Base-by-base conservation (phyloP, 176 grass and related monocot species). In the Neostapfia colusana region DNA sequence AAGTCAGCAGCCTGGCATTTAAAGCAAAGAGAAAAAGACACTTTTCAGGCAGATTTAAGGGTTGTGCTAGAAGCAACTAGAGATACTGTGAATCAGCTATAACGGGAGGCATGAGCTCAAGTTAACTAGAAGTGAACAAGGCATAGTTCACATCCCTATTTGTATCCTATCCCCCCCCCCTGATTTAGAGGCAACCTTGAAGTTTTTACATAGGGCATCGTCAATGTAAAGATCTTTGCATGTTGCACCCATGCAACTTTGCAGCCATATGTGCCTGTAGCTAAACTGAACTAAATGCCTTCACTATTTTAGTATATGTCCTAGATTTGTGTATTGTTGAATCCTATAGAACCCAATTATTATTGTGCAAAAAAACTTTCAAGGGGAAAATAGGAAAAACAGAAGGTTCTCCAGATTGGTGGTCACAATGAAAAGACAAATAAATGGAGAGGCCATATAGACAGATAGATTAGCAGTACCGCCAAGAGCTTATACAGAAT, bases 401-500 rank as follows among this genome's bases (percentile, higher is more conserved):
- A 70, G 11, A 57, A 48, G 23, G 46, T 40, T 74, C 50, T 31
- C 39, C 1, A 36, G 2, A 49, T 71, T 78, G 64, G 9, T n/a
- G 74, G 56, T 57, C 11, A 59, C 35, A 11, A 28, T 31, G 68
- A 13, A 78, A 4, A 70, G 31, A 43, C n/a, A n/a, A n/a, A n/a
- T n/a, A n/a, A n/a, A 31, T 31, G 31, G 31, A 31, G 31, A 31
- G 31, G 31, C 31, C 3, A 31, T 31, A 31, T 3, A 31, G 31
- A 31, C 31, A 31, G 31, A 31, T 1, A 60, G 17, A 20, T 54
- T 8, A 79, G 13, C 36, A 41, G 42, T 91, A 91, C 89, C 89
- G 72, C 85, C 55, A 91, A 70, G 28, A 91, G 89, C 75, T 91
- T 88, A 81, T 91, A 85, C 60, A 91, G 62, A 54, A 91, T 82